Conservation (phyloP, 352 stramenopile species). For the Pythium aristosporum region DNA sequence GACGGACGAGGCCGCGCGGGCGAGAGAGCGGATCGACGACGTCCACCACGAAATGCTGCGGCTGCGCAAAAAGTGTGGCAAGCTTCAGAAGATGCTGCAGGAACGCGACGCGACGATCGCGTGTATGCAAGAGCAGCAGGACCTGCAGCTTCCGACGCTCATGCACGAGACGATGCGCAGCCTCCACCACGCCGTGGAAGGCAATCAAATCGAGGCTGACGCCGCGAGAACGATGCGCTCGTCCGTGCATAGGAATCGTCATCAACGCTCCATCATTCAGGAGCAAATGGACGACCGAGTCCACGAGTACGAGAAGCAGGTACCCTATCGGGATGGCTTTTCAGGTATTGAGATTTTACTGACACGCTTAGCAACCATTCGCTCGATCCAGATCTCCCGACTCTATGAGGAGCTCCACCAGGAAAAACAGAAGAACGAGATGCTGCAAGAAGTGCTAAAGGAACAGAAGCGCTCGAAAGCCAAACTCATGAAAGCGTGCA, state of each 20-base stretch:
- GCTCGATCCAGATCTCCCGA: constrained; percentile 39
- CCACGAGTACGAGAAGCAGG: constrained; percentile 75
- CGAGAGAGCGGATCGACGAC: constrained; percentile 31
- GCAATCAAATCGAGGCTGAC: constrained; percentile 31
- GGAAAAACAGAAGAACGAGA: constrained; percentile 69
- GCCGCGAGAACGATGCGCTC: constrained; percentile 2
- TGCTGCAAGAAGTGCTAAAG: constrained; percentile 60
- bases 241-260: constrained; percentile 15
- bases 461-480: constrained; percentile 69
- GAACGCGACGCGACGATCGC: constrained; percentile 57
- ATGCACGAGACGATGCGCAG: constrained; percentile 67
- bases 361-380: background rate
- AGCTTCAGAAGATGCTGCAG: constrained; percentile 55
- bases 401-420: constrained; percentile 71
- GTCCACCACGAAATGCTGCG: constrained; percentile 46
- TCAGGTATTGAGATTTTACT: background rate
- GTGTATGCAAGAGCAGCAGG: constrained; percentile 49
- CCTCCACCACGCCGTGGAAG: constrained; percentile 41
- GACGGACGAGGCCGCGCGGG: constrained; percentile 27
- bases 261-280: constrained; percentile 19
- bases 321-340: background rate
- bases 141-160: constrained; percentile 48
- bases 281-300: constrained; percentile 42
- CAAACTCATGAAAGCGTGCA: constrained; percentile 77
- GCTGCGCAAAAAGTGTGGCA: constrained; percentile 53